Percentiles rank a stretch among this genome's conserved stretches.
These are phyloP conservation scores for Brassica nigra DNA, from an alignment of 345 rosid genomes.

Conservation along the genomic window DNA sequence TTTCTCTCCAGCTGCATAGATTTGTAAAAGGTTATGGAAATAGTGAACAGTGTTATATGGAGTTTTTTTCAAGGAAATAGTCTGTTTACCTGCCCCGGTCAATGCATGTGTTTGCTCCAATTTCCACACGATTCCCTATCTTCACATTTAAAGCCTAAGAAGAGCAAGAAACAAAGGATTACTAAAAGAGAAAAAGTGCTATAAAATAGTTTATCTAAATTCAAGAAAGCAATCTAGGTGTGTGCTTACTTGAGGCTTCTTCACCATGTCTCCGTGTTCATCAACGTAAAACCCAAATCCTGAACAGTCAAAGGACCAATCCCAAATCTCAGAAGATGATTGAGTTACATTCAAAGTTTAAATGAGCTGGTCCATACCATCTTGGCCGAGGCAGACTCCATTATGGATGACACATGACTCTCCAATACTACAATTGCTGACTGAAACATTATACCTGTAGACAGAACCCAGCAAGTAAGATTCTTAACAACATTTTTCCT, in stretches of 20 bases:
- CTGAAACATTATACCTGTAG: slow-evolving; percentile 64
- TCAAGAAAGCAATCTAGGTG: slow-evolving; percentile 7
- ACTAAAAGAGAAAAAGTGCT: neutral
- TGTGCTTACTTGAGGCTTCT: slow-evolving; percentile 79
- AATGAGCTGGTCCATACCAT: slow-evolving; percentile 52
- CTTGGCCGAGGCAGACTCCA: slow-evolving; percentile 91
- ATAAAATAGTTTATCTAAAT: neutral
- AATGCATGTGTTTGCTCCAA: slow-evolving; percentile 86
- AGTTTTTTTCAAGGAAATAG: neutral
- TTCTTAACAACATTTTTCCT: neutral
- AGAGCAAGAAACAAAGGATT: neutral
- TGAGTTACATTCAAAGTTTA: neutral
- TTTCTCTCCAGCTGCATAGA: slow-evolving; percentile 84
- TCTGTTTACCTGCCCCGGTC: slow-evolving; percentile 75
- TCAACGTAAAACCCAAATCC: slow-evolving; percentile 88
- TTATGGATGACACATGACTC: slow-evolving; percentile 67
- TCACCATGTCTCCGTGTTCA: slow-evolving; percentile 63
- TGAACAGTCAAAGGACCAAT: slow-evolving; percentile 32
- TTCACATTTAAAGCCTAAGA: slow-evolving; percentile 57
- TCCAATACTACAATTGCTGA: slow-evolving; percentile 68
- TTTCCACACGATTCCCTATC: slow-evolving; percentile 76
- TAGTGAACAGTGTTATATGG: neutral
- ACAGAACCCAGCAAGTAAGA: neutral
- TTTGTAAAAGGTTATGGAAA: slow-evolving; percentile 19
- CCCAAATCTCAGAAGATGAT: neutral